phyloP scores from a whole-genome alignment of 176 grass and related monocot species.

The Rhynchospora pubera region DNA sequence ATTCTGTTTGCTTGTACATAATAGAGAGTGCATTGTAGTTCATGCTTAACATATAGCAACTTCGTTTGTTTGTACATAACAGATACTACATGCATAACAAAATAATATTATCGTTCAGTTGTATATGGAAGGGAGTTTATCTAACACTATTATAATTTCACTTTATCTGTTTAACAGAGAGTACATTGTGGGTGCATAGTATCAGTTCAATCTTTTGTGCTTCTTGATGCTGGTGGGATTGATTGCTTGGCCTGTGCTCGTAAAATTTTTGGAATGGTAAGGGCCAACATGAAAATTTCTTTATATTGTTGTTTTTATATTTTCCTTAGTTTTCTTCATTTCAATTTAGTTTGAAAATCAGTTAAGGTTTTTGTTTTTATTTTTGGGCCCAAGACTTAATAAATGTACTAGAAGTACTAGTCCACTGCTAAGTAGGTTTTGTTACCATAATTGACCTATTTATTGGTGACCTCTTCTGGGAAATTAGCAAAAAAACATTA shows the following conservation, averaged over 20 bases:
- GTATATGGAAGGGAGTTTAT: background rate
- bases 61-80: background rate
- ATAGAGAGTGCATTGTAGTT: background rate
- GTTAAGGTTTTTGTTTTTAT: background rate
- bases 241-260: slow-evolving; percentile 70
- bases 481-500: background rate
- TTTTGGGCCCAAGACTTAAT: background rate
- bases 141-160: slow-evolving; percentile 9
- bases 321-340: background rate
- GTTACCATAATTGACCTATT: background rate
- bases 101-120: background rate
- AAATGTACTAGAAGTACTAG: background rate
- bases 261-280: slow-evolving; percentile 42
- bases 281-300: background rate
- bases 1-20: background rate
- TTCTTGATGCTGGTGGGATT: slow-evolving; percentile 88
- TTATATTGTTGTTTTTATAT: background rate
- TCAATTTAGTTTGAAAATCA: background rate
- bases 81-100: background rate
- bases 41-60: background rate
- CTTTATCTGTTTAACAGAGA: slow-evolving; percentile 39
- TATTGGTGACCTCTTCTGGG: background rate
- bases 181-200: slow-evolving; percentile 97
- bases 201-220: slow-evolving; percentile 52
- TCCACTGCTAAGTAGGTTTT: background rate